Evolutionary conservation across 2,329 filamentous ascomycete species (phyloP).

Genomic region (Penicillium sp.): DNA sequence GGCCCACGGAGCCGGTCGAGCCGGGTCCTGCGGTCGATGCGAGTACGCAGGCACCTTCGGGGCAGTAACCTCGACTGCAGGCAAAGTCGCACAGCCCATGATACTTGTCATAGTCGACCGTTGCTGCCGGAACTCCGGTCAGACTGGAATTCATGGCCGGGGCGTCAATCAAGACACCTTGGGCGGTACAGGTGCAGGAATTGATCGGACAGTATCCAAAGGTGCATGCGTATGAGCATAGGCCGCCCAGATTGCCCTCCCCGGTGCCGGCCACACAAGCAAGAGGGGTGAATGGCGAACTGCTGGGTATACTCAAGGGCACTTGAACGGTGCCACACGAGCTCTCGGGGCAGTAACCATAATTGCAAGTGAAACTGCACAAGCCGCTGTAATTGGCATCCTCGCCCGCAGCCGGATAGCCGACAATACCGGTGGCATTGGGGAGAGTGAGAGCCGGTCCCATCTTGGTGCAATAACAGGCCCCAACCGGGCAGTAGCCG

Average conservation of each 20-base stretch:
- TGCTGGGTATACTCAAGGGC: not conserved
- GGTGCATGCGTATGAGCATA: not conserved
- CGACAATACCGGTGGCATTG: slow-evolving; percentile 4
- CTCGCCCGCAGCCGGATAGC: slow-evolving; percentile 3
- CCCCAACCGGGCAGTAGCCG: slow-evolving; percentile 11
- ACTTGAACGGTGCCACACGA: not conserved
- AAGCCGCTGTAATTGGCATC: slow-evolving; percentile 7
- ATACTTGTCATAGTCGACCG: not conserved
- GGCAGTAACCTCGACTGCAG: not conserved
- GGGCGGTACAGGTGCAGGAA: not conserved
- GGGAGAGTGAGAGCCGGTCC: slow-evolving; percentile 3
- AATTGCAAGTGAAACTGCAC: slow-evolving; percentile 11
- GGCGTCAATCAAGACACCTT: not conserved
- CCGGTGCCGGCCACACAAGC: not conserved
- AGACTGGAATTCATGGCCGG: not conserved
- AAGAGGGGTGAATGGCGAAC: not conserved
- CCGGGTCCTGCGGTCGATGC: no score
- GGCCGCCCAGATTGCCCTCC: not conserved
- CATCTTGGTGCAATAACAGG: slow-evolving; percentile 11
- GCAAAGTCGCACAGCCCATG: not conserved
- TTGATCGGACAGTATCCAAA: not conserved
- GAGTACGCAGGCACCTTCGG: not conserved
- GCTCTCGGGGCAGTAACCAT: slow-evolving; percentile 8
- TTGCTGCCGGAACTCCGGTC: not conserved
- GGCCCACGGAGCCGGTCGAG: no score